These are phyloP conservation scores for Thelonectria olida DNA, from an alignment of 2,329 filamentous ascomycete genomes.

Conservation along the genomic window DNA sequence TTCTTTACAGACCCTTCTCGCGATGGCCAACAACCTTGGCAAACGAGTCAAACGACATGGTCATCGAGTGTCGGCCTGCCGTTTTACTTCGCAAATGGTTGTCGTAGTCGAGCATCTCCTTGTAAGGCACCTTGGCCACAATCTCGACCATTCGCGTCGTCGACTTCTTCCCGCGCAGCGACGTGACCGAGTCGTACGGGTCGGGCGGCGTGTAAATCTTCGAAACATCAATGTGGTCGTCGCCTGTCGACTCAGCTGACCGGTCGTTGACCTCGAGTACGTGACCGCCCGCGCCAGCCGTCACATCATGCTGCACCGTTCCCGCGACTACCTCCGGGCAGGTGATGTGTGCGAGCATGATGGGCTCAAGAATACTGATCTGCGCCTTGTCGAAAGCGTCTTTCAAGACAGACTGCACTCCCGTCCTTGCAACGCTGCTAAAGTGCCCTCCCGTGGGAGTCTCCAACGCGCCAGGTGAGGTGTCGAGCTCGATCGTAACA, in stretches of 20 bases:
- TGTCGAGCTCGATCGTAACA: slow-evolving; percentile 76
- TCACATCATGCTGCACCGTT: slow-evolving; percentile 83
- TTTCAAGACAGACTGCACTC: slow-evolving; percentile 75
- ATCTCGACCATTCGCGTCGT: slow-evolving; percentile 69
- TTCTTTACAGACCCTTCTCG: slow-evolving; percentile 56
- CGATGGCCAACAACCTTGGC: slow-evolving; percentile 63
- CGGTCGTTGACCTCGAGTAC: slow-evolving; percentile 75
- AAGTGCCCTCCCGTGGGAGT: slow-evolving; percentile 75
- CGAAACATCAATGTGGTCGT: slow-evolving; percentile 68
- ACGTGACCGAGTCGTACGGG: slow-evolving; percentile 74
- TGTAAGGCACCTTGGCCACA: slow-evolving; percentile 87
- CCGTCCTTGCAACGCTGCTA: slow-evolving; percentile 68
- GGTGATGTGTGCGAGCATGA: slow-evolving; percentile 89
- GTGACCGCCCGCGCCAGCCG: slow-evolving; percentile 74
- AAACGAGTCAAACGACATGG: slow-evolving; percentile 67
- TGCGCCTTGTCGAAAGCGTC: slow-evolving; percentile 63
- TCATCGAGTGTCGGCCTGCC: slow-evolving; percentile 75
- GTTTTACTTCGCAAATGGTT: slow-evolving; percentile 90
- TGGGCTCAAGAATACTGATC: slow-evolving; percentile 85
- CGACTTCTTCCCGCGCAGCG: slow-evolving; percentile 60
- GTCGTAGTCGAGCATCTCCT: slow-evolving; percentile 96
- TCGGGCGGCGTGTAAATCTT: slow-evolving; percentile 90
- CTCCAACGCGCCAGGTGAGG: slow-evolving; percentile 59
- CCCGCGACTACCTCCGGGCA: slow-evolving; percentile 86
- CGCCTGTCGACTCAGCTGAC: slow-evolving; percentile 50